Base-by-base conservation (phyloP, 768 basidiomycete genomes). In the Xerocomellus amylosporus region DNA sequence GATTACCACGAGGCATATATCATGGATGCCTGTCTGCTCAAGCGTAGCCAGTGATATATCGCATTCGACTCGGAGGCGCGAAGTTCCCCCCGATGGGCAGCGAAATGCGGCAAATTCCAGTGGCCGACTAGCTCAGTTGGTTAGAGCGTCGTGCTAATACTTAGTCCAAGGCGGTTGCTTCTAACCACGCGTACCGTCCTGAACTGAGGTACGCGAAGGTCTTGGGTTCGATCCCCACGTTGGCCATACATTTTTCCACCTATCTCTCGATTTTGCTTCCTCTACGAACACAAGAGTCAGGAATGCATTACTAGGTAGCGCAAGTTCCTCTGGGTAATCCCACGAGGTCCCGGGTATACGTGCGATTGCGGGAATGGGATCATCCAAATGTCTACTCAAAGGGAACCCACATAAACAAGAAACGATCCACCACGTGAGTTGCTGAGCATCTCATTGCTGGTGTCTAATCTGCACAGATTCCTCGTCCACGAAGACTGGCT, bases 101-200 rank as follows among this genome's bases (percentile, higher is more conserved):
- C 2, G 1, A 4, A 20, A 10, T 22, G 14, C 0, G 0, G 0
- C 4, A 7, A 2, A 10, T n/a, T 19, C 4, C 24, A 26, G 46
- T 0, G 86, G 87, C 87, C 86, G 87, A 82, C 85, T 89, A 88
- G 87, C 88, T 90, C 87, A 90, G 88, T 77, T 88, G 88, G 87
- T 89, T 88, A 88, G 87, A 88, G 87, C 87, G 86, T 88, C 82
- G 86, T 86, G 83, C 86, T 88, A 88, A 65, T 71, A 69, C 59
- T 57, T 51, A 8, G 49, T 33, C 13, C 1, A 4, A 19, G 51
- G 31, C 4, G 19, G 40, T 51, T 3, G 0, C 19, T 44, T 20
- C 10, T 1, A 3, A 36, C 8, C 33, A 5, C 2, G 40, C n/a
- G 24, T n/a, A 38, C 12, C 7, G 24, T 50, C 54, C 43, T 43